Evolutionary conservation across 2,329 filamentous ascomycete genomes (phyloP).

Genomic region (Phialophora chinensis): DNA sequence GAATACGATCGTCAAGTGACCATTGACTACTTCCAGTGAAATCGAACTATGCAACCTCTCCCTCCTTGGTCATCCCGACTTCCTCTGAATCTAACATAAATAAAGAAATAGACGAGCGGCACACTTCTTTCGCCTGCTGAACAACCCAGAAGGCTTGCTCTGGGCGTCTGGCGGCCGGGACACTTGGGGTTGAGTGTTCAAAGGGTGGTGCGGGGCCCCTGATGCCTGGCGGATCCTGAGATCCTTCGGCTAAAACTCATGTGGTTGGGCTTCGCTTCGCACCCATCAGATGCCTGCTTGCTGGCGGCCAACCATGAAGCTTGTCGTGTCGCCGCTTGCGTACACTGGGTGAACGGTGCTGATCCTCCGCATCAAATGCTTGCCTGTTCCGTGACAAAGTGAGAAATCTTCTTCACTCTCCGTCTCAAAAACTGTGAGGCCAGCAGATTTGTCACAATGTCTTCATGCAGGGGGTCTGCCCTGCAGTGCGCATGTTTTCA

Average conservation of each 20-base stretch:
- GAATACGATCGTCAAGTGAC: conserved; percentile 9
- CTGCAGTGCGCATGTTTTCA: conserved; percentile 5
- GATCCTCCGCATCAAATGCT: conserved; percentile 5
- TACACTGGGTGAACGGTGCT: not conserved
- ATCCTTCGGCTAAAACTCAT: conserved; percentile 12
- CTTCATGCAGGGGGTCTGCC: conserved; percentile 6
- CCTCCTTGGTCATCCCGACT: not conserved
- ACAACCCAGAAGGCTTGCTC: not conserved
- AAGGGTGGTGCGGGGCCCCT: not conserved
- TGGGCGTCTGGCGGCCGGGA: not conserved
- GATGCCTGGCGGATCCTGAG: conserved; percentile 9
- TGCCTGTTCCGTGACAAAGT: conserved; percentile 19
- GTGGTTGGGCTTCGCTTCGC: conserved; percentile 14
- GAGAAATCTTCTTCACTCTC: conserved; percentile 15
- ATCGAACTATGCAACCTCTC: not conserved
- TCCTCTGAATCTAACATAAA: not conserved
- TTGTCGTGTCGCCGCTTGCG: not conserved
- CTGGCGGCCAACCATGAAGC: conserved; percentile 13
- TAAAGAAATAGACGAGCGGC: not conserved
- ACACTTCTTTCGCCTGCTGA: not conserved
- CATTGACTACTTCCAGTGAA: not conserved
- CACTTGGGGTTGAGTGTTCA: not conserved
- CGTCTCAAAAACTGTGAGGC: not conserved
- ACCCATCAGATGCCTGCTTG: not conserved
- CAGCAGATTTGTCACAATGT: conserved; percentile 5